Percentiles rank a stretch among this genome's conserved stretches.
These are phyloP conservation scores for Theobroma cacao DNA, from an alignment of 345 rosid genomes.

Conservation along the genomic window DNA sequence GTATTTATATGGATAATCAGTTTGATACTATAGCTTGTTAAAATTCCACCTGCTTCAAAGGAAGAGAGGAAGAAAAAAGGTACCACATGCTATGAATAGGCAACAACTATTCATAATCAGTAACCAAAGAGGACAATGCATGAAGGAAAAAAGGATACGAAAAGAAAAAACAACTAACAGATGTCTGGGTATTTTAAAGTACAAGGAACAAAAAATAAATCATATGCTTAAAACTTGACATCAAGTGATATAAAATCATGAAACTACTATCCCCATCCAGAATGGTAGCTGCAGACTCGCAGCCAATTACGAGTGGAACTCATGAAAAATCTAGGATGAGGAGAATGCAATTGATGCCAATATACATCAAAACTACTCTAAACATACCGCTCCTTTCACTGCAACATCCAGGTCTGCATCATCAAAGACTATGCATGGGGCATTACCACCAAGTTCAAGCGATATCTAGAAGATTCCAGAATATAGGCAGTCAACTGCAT, in stretches of 20 bases:
- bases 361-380: background rate
- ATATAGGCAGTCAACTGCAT: constrained; percentile 18
- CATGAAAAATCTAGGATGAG: background rate
- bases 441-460: constrained; percentile 97
- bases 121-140: background rate
- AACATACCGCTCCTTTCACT: constrained; percentile 92
- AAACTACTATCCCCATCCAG: background rate
- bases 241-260: background rate
- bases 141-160: background rate
- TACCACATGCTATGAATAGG: background rate
- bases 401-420: constrained; percentile 94
- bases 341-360: constrained; percentile 2
- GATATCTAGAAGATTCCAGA: constrained; percentile 51
- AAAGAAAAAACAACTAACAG: background rate
- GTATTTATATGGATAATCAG: no score
- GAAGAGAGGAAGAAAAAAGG: background rate
- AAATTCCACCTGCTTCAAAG: background rate
- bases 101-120: background rate
- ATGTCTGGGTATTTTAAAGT: background rate
- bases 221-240: background rate
- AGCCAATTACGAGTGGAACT: background rate
- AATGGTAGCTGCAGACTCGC: background rate
- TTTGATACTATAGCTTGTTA: background rate
- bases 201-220: background rate
- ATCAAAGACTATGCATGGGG: constrained; percentile 96